Conservation (phyloP, 1,284 basidiomycete species). For the Butyriboletus appendiculatus region DNA sequence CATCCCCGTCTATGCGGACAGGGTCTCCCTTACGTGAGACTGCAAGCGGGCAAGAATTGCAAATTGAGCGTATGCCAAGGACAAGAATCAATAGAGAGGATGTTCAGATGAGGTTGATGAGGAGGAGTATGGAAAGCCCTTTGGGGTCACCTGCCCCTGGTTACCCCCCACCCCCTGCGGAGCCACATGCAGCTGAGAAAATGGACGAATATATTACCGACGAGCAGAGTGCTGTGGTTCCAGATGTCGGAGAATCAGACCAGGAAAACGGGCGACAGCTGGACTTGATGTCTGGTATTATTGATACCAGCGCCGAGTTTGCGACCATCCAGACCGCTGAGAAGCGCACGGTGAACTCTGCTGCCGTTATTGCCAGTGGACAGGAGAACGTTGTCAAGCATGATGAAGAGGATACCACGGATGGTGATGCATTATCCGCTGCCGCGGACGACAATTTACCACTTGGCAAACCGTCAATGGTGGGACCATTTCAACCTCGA, state of each 20-base stretch:
- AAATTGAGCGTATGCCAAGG: conserved; percentile 27
- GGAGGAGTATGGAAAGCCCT: conserved; percentile 46
- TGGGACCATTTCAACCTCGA: conserved; percentile 8
- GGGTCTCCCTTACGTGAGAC: conserved; percentile 34
- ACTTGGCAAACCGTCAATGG: not conserved
- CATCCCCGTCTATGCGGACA: conserved; percentile 21
- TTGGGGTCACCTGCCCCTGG: conserved; percentile 19
- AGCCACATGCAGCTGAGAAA: not conserved
- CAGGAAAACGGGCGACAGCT: conserved; percentile 11
- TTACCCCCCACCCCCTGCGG: conserved; percentile 6
- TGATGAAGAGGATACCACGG: not conserved
- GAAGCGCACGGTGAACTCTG: conserved; percentile 36
- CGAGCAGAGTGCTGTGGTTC: not conserved
- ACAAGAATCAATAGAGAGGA: conserved; percentile 54
- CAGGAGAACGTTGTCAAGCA: not conserved
- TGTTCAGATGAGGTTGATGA: conserved; percentile 50
- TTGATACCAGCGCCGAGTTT: conserved; percentile 45
- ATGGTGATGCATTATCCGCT: not conserved
- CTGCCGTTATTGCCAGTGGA: not conserved
- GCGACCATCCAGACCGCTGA: conserved; percentile 49
- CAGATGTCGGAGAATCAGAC: not conserved
- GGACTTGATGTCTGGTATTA: conserved; percentile 17
- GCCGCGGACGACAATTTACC: not conserved
- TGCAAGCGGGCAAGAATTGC: conserved; percentile 23
- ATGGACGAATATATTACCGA: not conserved